Evolutionary conservation across 306 rosid species (phyloP).

Genomic region (Sindora glabra): DNA sequence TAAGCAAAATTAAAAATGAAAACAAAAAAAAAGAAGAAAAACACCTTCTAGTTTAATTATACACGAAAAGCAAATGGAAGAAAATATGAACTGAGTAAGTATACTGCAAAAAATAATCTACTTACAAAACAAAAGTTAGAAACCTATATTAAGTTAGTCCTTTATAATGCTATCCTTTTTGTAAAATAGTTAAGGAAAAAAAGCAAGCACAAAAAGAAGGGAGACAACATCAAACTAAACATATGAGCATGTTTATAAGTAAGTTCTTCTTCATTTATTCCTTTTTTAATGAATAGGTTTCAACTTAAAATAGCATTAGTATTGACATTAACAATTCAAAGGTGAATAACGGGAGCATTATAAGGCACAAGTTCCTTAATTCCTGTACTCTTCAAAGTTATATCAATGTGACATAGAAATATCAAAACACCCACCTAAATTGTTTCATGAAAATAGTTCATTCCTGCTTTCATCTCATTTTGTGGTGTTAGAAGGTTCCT

Average conservation of each 20-base stretch:
- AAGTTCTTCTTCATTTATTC: no score
- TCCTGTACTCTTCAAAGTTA: slow-evolving; percentile 89
- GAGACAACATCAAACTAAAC: not conserved
- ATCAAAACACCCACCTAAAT: slow-evolving; percentile 91
- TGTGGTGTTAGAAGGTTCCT: slow-evolving; percentile 97
- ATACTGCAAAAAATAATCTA: no score
- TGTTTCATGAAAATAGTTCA: slow-evolving; percentile 99
- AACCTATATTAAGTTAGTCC: no score
- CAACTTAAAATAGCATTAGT: slow-evolving; percentile 1
- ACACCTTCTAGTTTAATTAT: no score
- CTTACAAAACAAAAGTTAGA: no score
- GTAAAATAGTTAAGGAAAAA: no score
- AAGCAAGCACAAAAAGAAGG: no score
- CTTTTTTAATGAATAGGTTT: not conserved
- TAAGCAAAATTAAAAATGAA: slow-evolving; percentile 65
- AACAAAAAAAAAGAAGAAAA: slow-evolving; percentile 67
- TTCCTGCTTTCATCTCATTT: slow-evolving; percentile 99
- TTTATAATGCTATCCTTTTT: no score
- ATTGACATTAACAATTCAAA: not conserved
- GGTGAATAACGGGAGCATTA: slow-evolving; percentile 90
- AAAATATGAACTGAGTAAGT: no score
- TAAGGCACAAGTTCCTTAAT: slow-evolving; percentile 85
- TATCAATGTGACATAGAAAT: slow-evolving; percentile 91
- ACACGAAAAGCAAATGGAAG: no score
- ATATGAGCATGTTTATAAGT: no score